Evolutionary conservation across 1,284 basidiomycete species (phyloP).

Genomic region (Microbotryum saponariae): DNA sequence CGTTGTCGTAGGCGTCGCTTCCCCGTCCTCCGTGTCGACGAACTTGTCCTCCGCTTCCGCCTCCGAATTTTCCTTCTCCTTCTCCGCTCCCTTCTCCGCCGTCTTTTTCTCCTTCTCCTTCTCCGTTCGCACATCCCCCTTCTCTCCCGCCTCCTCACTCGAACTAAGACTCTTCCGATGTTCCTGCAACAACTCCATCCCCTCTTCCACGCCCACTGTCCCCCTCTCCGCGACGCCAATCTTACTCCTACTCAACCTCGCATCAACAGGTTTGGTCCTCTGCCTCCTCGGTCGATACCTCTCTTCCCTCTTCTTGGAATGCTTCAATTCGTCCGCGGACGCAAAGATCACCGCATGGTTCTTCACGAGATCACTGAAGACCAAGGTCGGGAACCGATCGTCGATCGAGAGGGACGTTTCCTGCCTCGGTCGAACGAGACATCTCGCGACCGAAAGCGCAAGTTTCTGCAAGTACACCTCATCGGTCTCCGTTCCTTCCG

Average conservation of each 20-base stretch:
- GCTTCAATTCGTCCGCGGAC: conserved; percentile 9
- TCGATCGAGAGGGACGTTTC: conserved; percentile 32
- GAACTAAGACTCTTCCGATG: not conserved
- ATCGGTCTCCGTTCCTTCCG: conserved; percentile 7
- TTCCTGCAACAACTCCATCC: not conserved
- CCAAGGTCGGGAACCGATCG: conserved; percentile 30
- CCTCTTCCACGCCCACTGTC: not conserved
- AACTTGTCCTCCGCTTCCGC: no score
- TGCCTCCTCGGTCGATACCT: conserved; percentile 32
- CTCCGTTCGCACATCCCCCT: no score
- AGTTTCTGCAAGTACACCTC: conserved; percentile 33
- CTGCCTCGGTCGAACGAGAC: conserved; percentile 22
- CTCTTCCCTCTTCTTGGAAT: conserved; percentile 12
- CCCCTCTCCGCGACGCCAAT: conserved; percentile 1
- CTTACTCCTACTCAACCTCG: conserved; percentile 18
- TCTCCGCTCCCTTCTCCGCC: no score
- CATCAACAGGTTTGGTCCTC: conserved; percentile 34
- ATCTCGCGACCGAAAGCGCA: conserved; percentile 30
- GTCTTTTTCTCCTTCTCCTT: no score
- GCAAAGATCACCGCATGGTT: conserved; percentile 5
- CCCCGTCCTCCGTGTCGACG: no score
- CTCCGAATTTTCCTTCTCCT: no score
- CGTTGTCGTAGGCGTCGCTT: no score
- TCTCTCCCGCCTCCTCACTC: no score
- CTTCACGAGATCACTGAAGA: conserved; percentile 29